A percentile compares a stretch with the other conserved stretches of the same genome.
Conservation (phyloP, 768 basidiomycete genomes). For the Omphalotus guepiniiformis region DNA sequence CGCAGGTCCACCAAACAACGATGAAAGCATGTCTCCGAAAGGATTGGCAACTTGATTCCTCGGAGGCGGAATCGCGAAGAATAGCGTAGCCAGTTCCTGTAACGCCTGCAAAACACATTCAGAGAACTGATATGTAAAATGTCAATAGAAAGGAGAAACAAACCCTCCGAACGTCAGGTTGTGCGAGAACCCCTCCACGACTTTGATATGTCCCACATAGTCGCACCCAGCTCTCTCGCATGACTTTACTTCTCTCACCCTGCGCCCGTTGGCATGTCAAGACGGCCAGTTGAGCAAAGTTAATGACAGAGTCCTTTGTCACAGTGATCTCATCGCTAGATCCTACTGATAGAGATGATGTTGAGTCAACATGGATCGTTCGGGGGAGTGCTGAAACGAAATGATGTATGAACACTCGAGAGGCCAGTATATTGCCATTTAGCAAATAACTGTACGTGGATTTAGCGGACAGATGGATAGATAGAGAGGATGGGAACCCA, state of each 20-base stretch:
- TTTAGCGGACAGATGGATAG: background rate
- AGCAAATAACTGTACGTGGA: constrained; percentile 55
- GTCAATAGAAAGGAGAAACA: constrained; percentile 18
- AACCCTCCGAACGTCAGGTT: constrained; percentile 62
- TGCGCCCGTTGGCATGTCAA: constrained; percentile 84
- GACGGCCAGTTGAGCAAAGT: constrained; percentile 88
- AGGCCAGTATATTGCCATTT: constrained; percentile 89
- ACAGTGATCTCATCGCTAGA: constrained; percentile 59
- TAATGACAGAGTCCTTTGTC: constrained; percentile 73
- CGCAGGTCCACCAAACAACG: constrained; percentile 74
- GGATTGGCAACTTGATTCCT: constrained; percentile 70
- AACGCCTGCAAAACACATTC: constrained; percentile 42
- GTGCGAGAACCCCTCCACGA: constrained; percentile 56
- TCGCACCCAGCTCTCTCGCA: constrained; percentile 80
- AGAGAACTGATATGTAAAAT: background rate
- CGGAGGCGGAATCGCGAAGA: constrained; percentile 86
- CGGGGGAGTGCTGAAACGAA: constrained; percentile 63
- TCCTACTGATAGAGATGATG: constrained; percentile 45
- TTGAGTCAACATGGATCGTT: constrained; percentile 40
- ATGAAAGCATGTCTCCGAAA: constrained; percentile 84
- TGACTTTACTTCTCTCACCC: constrained; percentile 71
- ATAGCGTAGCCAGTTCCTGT: constrained; percentile 64
- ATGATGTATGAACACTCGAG: constrained; percentile 85
- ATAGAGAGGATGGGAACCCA: constrained; percentile 35
- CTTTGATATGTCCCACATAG: constrained; percentile 83